These are phyloP conservation scores for Clarireedia sp. DNA, from an alignment of 2,329 filamentous ascomycete genomes.

Conservation along the genomic window DNA sequence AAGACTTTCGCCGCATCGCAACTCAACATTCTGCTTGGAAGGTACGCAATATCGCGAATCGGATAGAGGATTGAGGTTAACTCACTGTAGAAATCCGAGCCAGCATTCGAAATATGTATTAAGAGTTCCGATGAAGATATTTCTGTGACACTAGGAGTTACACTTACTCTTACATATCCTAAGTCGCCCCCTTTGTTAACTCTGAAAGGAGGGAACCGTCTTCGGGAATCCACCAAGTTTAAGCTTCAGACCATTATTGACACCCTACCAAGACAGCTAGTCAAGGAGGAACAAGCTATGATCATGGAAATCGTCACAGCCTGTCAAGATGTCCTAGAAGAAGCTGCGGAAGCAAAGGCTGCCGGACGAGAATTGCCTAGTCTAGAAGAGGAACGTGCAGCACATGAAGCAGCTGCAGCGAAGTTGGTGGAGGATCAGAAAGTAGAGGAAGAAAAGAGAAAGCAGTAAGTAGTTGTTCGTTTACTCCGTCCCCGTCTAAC, in stretches of 20 bases:
- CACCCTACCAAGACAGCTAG: slow-evolving; percentile 44
- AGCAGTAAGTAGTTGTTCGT: slow-evolving; percentile 19
- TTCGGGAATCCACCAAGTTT: slow-evolving; percentile 63
- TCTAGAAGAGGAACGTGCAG: slow-evolving; percentile 79
- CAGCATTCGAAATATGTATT: slow-evolving; percentile 72
- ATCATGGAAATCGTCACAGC: slow-evolving; percentile 39
- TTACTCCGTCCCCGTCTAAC: too few relatives aligned
- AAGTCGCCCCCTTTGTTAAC: slow-evolving; percentile 69
- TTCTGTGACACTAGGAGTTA: slow-evolving; percentile 63
- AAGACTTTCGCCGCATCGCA: slow-evolving; percentile 74
- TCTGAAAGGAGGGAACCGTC: slow-evolving; percentile 53
- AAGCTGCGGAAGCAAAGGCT: slow-evolving; percentile 71
- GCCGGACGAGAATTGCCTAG: slow-evolving; percentile 72
- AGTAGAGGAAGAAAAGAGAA: slow-evolving; percentile 38
- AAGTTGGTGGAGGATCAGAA: slow-evolving; percentile 45
- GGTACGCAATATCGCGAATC: slow-evolving; percentile 41
- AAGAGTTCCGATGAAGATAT: slow-evolving; percentile 67
- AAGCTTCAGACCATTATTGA: slow-evolving; percentile 60
- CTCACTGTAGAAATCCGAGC: slow-evolving; percentile 61
- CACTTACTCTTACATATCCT: slow-evolving; percentile 84
- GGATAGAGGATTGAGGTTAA: not conserved
- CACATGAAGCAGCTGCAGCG: slow-evolving; percentile 66
- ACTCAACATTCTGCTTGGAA: slow-evolving; percentile 73
- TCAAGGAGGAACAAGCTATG: slow-evolving; percentile 46
- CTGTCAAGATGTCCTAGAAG: slow-evolving; percentile 68